phyloP scores from a whole-genome alignment of 495 filamentous ascomycete species.

The Cercophora sp. region DNA sequence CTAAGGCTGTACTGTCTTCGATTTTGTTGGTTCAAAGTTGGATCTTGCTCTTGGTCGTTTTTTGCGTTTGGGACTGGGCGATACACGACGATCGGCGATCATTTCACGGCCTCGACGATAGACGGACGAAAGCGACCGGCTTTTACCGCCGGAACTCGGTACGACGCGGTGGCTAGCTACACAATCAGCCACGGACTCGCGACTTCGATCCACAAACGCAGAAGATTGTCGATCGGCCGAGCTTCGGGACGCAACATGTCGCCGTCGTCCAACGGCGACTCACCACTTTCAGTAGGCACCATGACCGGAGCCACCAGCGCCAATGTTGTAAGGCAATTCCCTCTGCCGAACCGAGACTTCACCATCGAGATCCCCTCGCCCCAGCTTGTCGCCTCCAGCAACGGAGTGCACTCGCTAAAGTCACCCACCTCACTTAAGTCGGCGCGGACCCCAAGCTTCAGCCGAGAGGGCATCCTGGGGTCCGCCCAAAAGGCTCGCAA shows the following conservation, averaged over 20 bases:
- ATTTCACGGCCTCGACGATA: too few species aligned
- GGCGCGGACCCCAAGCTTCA: slow-evolving; percentile 47
- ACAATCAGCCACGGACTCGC: too few species aligned
- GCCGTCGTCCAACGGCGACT: slow-evolving; percentile 50
- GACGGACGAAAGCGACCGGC: too few species aligned
- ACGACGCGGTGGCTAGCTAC: too few species aligned
- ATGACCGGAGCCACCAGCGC: slow-evolving; percentile 30
- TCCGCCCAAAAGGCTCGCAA: slow-evolving; percentile 54
- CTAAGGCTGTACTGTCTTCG: too few species aligned
- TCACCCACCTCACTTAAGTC: slow-evolving; percentile 48
- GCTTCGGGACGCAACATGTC: slow-evolving; percentile 33
- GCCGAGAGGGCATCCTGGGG: slow-evolving; percentile 55
- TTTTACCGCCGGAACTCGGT: too few species aligned
- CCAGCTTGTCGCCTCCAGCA: slow-evolving; percentile 33
- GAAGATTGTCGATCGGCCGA: too few species aligned
- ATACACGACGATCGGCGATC: too few species aligned
- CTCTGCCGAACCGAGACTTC: slow-evolving; percentile 45
- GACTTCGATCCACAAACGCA: too few species aligned
- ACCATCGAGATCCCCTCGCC: slow-evolving; percentile 46
- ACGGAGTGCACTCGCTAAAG: slow-evolving; percentile 45
- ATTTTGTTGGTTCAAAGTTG: too few species aligned
- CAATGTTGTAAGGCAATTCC: slow-evolving; percentile 39
- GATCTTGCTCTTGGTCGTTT: too few species aligned
- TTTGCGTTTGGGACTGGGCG: too few species aligned
- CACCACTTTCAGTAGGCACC: slow-evolving; percentile 42